A percentile compares a stretch with the other conserved stretches of the same genome.
These are phyloP conservation scores for Pleomassaria siparia DNA, from an alignment of 2,329 filamentous ascomycete species.

Conservation along the genomic window DNA sequence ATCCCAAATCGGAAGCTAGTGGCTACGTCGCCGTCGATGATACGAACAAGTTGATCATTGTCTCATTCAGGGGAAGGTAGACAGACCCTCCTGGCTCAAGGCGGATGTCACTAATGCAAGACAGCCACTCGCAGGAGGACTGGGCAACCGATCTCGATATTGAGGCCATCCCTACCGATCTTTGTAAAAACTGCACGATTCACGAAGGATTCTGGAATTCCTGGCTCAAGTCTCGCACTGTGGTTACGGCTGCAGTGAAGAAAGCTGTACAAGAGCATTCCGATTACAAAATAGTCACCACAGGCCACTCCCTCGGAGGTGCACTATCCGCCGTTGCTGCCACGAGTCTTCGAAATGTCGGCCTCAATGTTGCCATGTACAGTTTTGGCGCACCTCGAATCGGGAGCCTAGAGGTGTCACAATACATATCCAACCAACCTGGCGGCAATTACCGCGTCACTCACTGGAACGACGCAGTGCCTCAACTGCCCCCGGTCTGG, in stretches of 20 bases:
- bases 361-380: conserved; percentile 45
- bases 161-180: conserved; percentile 42
- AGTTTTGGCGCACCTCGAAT: conserved; percentile 69
- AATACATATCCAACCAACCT: conserved; percentile 55
- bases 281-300: conserved; percentile 56
- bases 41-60: conserved; percentile 55
- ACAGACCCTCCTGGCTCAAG: background rate
- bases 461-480: conserved; percentile 67
- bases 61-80: conserved; percentile 59
- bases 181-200: conserved; percentile 53
- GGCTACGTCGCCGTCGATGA: conserved; percentile 51
- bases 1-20: conserved; percentile 44
- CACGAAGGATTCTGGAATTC: conserved; percentile 62
- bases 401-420: conserved; percentile 60
- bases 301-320: conserved; percentile 70
- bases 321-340: conserved; percentile 65
- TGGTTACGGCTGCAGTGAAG: conserved; percentile 49
- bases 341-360: conserved; percentile 46
- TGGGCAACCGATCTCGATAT: conserved; percentile 61
- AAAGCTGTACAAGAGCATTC: conserved; percentile 52
- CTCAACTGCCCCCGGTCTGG: conserved; percentile 63
- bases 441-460: conserved; percentile 65
- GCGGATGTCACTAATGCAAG: background rate
- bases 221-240: conserved; percentile 57
- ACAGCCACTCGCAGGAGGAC: conserved; percentile 57